Base-by-base conservation (phyloP, 129 eudicot species). In the Chrysanthemum makinoi region DNA sequence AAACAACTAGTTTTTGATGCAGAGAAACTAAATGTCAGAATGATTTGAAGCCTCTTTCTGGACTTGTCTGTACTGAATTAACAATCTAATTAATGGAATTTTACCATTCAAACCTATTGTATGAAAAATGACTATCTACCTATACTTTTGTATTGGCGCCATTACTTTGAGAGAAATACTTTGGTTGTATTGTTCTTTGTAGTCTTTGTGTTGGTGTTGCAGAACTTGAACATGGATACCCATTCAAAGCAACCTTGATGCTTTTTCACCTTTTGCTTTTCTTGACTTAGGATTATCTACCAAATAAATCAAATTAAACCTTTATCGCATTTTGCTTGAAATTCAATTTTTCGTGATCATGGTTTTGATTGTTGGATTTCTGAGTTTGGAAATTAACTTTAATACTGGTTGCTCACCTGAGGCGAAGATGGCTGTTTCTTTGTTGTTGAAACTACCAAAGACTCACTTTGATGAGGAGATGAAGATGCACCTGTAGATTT, bases 151-250 rank as follows among this genome's bases (percentile, higher is more conserved):
- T 62, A 62, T 0, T 6, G 47, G 14, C n/a, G 47, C 20, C 66
- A 62, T 62, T 20, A 62, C 66, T 30, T 61, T 28, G 66, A 62
- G 17, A 62, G n/a, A 62, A 62, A 30, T 28, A 44, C n/a, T 30
- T 62, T 30, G 1, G 2, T 6, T 4, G 22, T 30, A 12, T 28
- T 28, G 35, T 20, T 58, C 66, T 28, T 62, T 62, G 66, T 30
- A 1, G 19, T 62, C 66, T 14, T 30, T 10, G 47, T 30, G 18
- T 30, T 62, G 20, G 30, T 6, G 33, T 28, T 30, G 44, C 7
- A 2, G 16, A 62, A 62, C 47, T 62, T 62, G 46, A 62, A 62
- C 48, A 26, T 10, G 15, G 66, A 62, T 17, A 30, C 13, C 66
- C 66, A 62, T 62, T 62, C 47, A 28, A 62, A 62, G 18, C 66